Evolutionary conservation across 2,329 filamentous ascomycete species (phyloP).

Genomic region (Neonectria punicea): DNA sequence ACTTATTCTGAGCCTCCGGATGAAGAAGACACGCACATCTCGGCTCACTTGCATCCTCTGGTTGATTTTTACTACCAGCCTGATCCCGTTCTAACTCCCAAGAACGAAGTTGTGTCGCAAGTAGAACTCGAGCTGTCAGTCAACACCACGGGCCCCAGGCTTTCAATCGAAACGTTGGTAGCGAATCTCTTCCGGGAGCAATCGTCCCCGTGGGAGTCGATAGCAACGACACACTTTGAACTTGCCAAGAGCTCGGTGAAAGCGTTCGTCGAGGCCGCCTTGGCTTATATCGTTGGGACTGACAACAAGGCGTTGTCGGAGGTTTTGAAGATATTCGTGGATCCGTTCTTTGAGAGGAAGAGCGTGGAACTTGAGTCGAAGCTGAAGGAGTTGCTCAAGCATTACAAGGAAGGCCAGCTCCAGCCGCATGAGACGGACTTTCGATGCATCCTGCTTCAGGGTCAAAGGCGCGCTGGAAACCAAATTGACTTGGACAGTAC

Average conservation of each 20-base stretch:
- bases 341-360: slow-evolving; percentile 8
- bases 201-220: slow-evolving; percentile 6
- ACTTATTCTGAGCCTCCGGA: neutral
- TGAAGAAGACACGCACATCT: neutral
- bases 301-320: neutral
- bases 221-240: slow-evolving; percentile 16
- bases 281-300: slow-evolving; percentile 7
- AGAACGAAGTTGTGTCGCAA: neutral
- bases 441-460: neutral
- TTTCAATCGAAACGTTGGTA: neutral
- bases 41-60: neutral
- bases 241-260: slow-evolving; percentile 5
- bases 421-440: slow-evolving; percentile 9
- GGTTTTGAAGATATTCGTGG: slow-evolving; percentile 7
- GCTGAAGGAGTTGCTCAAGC: slow-evolving; percentile 3
- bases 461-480: neutral
- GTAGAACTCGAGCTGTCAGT: slow-evolving; percentile 3
- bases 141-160: neutral
- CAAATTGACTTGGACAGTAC: neutral
- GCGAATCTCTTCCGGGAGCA: slow-evolving; percentile 16
- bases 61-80: slow-evolving; percentile 3
- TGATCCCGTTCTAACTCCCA: neutral
- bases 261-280: slow-evolving; percentile 1
- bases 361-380: slow-evolving; percentile 3
- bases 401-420: slow-evolving; percentile 1